Conservation (phyloP, 495 filamentous ascomycete species). For the Rusavskia elegans region DNA sequence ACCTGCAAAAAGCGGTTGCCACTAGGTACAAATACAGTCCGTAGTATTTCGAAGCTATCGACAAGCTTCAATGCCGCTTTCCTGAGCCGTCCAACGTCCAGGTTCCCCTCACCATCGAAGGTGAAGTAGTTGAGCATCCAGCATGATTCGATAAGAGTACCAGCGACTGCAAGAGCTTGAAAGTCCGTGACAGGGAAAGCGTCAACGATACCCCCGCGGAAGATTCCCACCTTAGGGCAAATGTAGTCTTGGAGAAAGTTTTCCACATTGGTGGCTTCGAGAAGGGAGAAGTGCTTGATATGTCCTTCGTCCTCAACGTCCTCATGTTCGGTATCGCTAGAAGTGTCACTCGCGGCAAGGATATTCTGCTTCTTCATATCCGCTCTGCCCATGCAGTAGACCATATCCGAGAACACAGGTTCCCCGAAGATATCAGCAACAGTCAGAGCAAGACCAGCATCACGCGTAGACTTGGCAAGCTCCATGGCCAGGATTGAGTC, state of each 20-base stretch:
- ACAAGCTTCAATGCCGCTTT: conserved; percentile 27
- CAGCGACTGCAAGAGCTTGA: conserved; percentile 47
- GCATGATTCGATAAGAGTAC: conserved; percentile 33
- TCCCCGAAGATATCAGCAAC: conserved; percentile 37
- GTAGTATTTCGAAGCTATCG: conserved; percentile 47
- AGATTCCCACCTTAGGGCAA: conserved; percentile 37
- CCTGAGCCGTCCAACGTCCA: conserved; percentile 32
- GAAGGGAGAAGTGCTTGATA: conserved; percentile 29
- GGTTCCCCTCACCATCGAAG: conserved; percentile 30
- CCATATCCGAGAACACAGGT: conserved; percentile 32
- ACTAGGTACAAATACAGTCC: conserved; percentile 50
- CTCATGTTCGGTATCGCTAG: conserved; percentile 9
- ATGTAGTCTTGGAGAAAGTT: conserved; percentile 28
- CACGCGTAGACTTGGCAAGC: conserved; percentile 40
- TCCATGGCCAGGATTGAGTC: conserved; percentile 54
- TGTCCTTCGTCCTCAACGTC: conserved; percentile 6
- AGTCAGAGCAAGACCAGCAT: conserved; percentile 36
- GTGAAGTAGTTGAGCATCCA: conserved; percentile 44
- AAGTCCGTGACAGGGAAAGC: conserved; percentile 46
- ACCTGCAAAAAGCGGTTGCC: conserved; percentile 43
- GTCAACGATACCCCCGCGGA: conserved; percentile 39
- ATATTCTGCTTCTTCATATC: conserved; percentile 10
- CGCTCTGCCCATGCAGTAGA: conserved; percentile 18
- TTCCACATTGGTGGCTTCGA: conserved; percentile 26
- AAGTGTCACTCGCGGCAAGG: conserved; percentile 4